Base-by-base conservation (phyloP, 129 eudicot species). In the Lactuca sativa region DNA sequence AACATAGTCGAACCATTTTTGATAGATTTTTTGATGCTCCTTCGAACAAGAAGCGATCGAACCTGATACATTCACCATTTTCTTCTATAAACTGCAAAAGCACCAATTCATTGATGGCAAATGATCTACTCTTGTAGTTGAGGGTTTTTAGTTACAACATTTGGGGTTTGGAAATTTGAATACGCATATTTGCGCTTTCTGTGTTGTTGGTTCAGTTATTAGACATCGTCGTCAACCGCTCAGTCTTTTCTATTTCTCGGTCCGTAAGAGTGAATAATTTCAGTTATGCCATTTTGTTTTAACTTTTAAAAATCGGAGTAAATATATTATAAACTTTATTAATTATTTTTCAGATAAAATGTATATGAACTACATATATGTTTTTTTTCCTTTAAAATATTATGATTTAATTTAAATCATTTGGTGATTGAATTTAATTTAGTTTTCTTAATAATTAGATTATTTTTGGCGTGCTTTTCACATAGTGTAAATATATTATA, bases 1-100 rank as follows among this genome's bases (percentile, higher is more conserved):
- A 21, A 87, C 93, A 36, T 62, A 70, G 58, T 57, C 75, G 82
- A 91, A 91, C 97, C 97, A 91, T 25, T 81, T 78, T 54, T 88
- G 97, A 64, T 91, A 91, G 62, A 86, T 74, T 61, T 88, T 80
- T 53, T 80, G 83, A 37, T 84, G 78, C 13, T 88, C 88, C 78
- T 85, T 83, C 0, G 93, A 79, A 41, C 86, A 91, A 3, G 83
- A 67, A 67, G 63, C 47, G 14, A 85, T 83, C 10, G 89, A 72
- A 44, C 77, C 82, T 15, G 89, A 81, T 37, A 66, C 80, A 9
- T 78, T 91, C 82, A 83, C 92, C 95, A 88, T 85, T 62, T 61
- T 49, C 38, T 61, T 60, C 7, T 32, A 44, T 25, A 41, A 70
- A 3, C 16, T 18, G 21, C 32, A 11, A 47, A 47, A 47, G 1